Conservation (phyloP, 176 grass and related monocot genomes). For the Secale cereale region DNA sequence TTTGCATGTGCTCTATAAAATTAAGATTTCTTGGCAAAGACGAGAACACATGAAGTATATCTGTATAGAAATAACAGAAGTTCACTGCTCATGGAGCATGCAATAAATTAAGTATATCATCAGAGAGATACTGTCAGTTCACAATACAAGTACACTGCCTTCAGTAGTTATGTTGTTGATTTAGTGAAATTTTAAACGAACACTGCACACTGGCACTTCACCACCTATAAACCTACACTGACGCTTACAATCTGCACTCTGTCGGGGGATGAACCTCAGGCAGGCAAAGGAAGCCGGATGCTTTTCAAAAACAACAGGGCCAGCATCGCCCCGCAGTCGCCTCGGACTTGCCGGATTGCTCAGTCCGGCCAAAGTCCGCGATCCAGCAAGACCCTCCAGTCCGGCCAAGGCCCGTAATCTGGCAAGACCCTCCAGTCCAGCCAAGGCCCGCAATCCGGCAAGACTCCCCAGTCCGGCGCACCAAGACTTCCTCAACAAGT, state of each 20-base stretch:
- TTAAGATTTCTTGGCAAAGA: conserved; percentile 93
- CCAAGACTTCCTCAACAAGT: too few species aligned
- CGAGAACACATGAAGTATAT: conserved; percentile 97
- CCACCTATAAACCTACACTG: background rate
- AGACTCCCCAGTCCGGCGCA: too few species aligned
- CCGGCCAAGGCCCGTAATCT: too few species aligned
- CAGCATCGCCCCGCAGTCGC: too few species aligned
- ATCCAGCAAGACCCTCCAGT: too few species aligned
- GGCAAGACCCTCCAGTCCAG: too few species aligned
- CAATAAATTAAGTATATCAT: conserved; percentile 77
- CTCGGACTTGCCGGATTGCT: too few species aligned
- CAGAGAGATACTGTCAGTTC: conserved; percentile 14
- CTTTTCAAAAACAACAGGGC: too few species aligned
- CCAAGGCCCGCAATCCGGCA: too few species aligned
- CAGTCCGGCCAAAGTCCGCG: too few species aligned
- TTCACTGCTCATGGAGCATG: conserved; percentile 13
- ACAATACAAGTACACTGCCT: background rate
- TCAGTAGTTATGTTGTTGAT: background rate
- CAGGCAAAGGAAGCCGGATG: too few species aligned
- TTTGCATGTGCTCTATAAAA: conserved; percentile 92
- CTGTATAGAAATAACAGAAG: conserved; percentile 44
- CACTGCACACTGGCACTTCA: background rate
- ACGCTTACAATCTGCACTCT: background rate
- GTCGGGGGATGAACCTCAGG: too few species aligned
- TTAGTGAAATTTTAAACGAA: conserved; percentile 2